Evolutionary conservation across 2,329 filamentous ascomycete species (phyloP).

Genomic region (Fusarium sp.): DNA sequence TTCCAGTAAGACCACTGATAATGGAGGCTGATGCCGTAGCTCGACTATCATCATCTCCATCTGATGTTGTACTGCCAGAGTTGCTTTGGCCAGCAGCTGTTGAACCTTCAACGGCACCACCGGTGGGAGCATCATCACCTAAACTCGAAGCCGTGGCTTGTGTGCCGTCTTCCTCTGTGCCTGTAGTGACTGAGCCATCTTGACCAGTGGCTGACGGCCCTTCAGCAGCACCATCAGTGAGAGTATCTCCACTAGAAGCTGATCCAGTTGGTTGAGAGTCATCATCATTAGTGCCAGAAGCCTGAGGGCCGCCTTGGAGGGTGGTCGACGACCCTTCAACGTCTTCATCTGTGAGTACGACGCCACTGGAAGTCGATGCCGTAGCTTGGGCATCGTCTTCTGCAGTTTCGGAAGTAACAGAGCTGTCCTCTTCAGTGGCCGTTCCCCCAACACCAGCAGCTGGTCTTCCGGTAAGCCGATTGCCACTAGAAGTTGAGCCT

Average conservation of each 20-base stretch:
- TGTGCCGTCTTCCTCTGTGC: background rate
- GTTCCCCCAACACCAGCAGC: background rate
- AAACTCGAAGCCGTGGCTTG: background rate
- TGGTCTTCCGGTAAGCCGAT: background rate
- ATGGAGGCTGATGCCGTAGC: background rate
- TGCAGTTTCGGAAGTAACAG: accelerated
- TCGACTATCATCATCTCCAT: too few species aligned
- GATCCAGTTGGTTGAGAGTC: too few species aligned
- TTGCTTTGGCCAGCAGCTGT: background rate
- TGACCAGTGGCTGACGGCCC: background rate
- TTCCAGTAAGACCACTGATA: background rate
- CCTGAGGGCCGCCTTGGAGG: background rate
- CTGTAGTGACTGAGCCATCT: background rate
- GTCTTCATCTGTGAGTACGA: too few species aligned
- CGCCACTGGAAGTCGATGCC: too few species aligned
- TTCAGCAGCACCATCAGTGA: background rate
- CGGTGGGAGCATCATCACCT: background rate
- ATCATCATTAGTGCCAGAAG: background rate
- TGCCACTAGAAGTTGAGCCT: background rate
- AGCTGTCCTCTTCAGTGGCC: accelerated
- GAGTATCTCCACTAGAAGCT: too few species aligned
- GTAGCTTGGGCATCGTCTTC: too few species aligned
- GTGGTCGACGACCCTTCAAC: background rate
- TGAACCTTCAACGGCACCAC: background rate
- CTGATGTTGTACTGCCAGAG: background rate